Evolutionary conservation across 371 early-diverging fungal species (phyloP).

Genomic region (Apophysomyces sp.): DNA sequence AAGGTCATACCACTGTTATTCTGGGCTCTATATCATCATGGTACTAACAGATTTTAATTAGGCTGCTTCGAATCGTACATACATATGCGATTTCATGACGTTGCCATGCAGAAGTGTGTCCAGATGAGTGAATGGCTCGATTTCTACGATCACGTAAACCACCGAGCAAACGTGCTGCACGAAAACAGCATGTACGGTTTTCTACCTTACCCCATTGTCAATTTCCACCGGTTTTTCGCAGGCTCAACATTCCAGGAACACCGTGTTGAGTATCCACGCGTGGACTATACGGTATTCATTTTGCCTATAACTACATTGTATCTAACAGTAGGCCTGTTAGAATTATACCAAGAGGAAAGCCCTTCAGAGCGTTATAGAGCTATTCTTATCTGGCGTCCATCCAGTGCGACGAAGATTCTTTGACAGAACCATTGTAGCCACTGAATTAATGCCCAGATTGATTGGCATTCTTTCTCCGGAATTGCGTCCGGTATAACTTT

Average conservation of each 20-base stretch:
- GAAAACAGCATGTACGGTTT: conserved; percentile 64
- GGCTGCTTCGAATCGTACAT: conserved; percentile 93
- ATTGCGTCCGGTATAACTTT: conserved; percentile 60
- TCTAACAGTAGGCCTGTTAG: neutral
- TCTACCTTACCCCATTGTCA: conserved; percentile 69
- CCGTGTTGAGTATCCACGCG: conserved; percentile 79
- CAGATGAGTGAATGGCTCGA: conserved; percentile 75
- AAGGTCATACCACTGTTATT: conserved; percentile 49
- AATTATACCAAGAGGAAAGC: neutral
- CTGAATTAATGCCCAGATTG: conserved; percentile 68
- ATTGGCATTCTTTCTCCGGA: conserved; percentile 78
- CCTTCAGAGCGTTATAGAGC: neutral
- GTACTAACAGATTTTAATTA: conserved; percentile 10
- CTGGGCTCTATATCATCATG: neutral
- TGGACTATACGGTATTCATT: conserved; percentile 67
- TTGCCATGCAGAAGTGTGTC: conserved; percentile 64
- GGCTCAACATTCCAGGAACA: conserved; percentile 58
- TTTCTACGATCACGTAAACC: conserved; percentile 78
- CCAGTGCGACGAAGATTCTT: conserved; percentile 49
- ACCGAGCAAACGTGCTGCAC: conserved; percentile 40
- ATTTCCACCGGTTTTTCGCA: conserved; percentile 84
- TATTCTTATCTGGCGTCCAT: conserved; percentile 54
- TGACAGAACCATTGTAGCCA: conserved; percentile 41
- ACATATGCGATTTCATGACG: conserved; percentile 74
- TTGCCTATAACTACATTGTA: neutral